Evolutionary conservation across 2,329 filamentous ascomycete species (phyloP).

Genomic region (Colletotrichum destructivum): DNA sequence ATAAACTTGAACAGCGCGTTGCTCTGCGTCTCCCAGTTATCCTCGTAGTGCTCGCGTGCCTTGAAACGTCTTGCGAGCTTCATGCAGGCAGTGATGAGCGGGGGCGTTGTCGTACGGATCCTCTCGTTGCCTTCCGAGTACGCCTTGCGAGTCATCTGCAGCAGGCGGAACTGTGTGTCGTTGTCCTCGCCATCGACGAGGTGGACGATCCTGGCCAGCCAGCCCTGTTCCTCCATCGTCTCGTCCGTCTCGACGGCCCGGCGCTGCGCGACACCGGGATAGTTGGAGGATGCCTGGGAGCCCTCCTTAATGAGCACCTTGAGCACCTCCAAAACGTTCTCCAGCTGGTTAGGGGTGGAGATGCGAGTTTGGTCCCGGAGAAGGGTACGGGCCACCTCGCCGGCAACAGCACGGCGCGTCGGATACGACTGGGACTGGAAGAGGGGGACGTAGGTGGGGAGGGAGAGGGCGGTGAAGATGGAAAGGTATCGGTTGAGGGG

Average conservation of each 20-base stretch:
- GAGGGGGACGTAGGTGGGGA: constrained; percentile 92
- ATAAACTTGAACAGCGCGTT: constrained; percentile 96
- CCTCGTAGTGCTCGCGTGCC: constrained; percentile 85
- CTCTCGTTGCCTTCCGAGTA: constrained; percentile 94
- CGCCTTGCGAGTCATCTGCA: constrained; percentile 89
- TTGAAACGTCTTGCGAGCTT: constrained; percentile 93
- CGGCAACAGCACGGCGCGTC: constrained; percentile 90
- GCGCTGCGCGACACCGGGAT: constrained; percentile 84
- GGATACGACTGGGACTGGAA: constrained; percentile 94
- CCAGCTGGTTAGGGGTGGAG: constrained; percentile 82
- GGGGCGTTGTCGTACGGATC: constrained; percentile 95
- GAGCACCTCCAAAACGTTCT: constrained; percentile 89
- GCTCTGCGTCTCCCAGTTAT: constrained; percentile 74
- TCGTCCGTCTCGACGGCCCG: constrained; percentile 91
- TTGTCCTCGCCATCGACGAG: constrained; percentile 87
- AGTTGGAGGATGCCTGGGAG: constrained; percentile 85
- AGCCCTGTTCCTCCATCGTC: constrained; percentile 97
- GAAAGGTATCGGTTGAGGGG: constrained; percentile 92
- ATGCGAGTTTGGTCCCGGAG: constrained; percentile 87
- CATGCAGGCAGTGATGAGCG: constrained; percentile 89
- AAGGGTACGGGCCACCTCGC: constrained; percentile 87
- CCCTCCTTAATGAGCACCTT: constrained; percentile 96
- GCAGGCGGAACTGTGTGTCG: constrained; percentile 92
- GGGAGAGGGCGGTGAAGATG: constrained; percentile 93
- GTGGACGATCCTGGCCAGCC: constrained; percentile 93